These are phyloP conservation scores for Colletotrichum graminicola DNA, from an alignment of 2,329 filamentous ascomycete species.

Conservation along the genomic window DNA sequence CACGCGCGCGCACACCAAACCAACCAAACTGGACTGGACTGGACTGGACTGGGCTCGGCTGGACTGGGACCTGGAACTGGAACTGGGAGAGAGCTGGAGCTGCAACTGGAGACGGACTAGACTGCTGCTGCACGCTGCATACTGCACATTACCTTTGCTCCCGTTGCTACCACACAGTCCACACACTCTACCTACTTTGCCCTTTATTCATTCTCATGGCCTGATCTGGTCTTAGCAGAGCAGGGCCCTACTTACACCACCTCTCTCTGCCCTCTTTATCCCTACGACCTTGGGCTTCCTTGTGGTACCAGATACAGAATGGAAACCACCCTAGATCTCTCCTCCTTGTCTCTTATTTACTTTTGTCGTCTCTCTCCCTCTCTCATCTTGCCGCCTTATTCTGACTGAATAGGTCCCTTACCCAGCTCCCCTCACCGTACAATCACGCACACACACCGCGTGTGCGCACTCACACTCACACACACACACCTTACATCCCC, in stretches of 20 bases:
- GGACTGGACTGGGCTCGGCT: conserved; percentile 2
- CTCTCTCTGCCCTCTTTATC: background rate
- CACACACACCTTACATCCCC: background rate
- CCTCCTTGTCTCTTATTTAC: conserved; percentile 10
- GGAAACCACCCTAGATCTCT: conserved; percentile 12
- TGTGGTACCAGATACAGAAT: background rate
- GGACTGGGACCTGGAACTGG: conserved; percentile 8
- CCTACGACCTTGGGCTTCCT: conserved; percentile 1
- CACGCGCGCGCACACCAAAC: conserved; percentile 8
- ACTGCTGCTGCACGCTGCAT: conserved; percentile 2
- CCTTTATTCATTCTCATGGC: conserved; percentile 2
- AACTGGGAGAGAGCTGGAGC: conserved; percentile 5
- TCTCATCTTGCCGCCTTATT: conserved; percentile 8
- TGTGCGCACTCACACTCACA: background rate
- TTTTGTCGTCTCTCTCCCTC: background rate
- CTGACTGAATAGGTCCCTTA: background rate
- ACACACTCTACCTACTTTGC: background rate
- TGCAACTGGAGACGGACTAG: conserved; percentile 3
- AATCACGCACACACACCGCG: background rate
- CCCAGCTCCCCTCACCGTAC: conserved; percentile 7
- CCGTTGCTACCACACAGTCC: conserved; percentile 8
- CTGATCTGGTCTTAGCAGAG: conserved; percentile 15
- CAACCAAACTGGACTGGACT: conserved; percentile 6
- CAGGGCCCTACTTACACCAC: conserved; percentile 1
- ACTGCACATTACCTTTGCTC: conserved; percentile 13